These are phyloP conservation scores for Aegilops bicornis DNA, from an alignment of 176 grass and related monocot species.

Conservation along the genomic window DNA sequence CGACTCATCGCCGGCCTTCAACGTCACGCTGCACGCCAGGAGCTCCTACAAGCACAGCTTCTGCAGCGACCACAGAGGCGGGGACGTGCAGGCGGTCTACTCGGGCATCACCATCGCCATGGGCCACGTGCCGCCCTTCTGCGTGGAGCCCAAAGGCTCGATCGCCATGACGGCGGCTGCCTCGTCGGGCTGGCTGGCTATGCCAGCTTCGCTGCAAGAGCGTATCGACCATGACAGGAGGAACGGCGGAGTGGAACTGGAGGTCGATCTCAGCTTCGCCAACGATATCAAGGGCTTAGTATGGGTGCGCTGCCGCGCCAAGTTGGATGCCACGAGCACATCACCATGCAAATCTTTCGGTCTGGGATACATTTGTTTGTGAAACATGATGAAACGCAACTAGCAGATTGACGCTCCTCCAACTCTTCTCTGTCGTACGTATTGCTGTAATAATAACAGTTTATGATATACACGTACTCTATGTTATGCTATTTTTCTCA, in stretches of 20 bases:
- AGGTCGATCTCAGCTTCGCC: conserved; percentile 10
- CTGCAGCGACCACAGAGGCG: not conserved
- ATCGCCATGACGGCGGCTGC: not conserved
- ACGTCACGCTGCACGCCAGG: not conserved
- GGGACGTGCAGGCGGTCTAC: not conserved
- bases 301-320: not conserved
- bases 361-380: not conserved
- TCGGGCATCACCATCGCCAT: not conserved
- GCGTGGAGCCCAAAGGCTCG: not conserved
- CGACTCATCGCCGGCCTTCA: not conserved
- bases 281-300: not conserved
- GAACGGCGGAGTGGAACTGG: not conserved
- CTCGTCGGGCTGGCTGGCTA: not conserved
- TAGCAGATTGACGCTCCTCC: too few species aligned
- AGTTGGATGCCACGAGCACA: not conserved
- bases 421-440: too few species aligned
- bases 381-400: too few species aligned
- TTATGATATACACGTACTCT: too few species aligned
- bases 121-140: not conserved
- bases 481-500: too few species aligned
- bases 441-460: too few species aligned
- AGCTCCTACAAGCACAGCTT: not conserved
- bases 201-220: not conserved
- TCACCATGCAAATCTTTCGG: not conserved
- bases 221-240: not conserved